These are phyloP conservation scores for Ceratocystis destructans DNA, from an alignment of 2,329 filamentous ascomycete species.

Conservation along the genomic window DNA sequence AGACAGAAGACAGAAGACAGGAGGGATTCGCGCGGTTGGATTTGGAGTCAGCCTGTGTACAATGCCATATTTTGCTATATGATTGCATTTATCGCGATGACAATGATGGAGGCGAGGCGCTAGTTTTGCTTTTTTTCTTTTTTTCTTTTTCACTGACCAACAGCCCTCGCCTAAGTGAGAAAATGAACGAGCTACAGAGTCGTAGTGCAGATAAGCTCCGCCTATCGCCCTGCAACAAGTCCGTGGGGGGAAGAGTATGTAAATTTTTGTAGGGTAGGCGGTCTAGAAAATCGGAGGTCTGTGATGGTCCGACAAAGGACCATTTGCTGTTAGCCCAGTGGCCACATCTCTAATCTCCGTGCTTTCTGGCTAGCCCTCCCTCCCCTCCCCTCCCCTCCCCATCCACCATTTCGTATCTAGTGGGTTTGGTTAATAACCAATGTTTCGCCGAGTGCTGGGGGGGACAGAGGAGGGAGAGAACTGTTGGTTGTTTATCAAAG, in stretches of 20 bases:
- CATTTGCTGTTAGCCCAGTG: neutral
- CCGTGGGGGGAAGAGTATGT: neutral
- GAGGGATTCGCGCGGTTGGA: neutral
- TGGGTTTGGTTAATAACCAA: neutral
- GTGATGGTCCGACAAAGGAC: neutral
- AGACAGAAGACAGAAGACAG: neutral
- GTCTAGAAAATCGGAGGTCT: neutral
- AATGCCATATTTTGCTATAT: too few species aligned
- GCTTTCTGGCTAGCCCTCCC: neutral
- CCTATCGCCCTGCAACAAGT: neutral
- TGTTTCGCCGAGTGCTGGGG: neutral
- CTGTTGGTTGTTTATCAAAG: neutral
- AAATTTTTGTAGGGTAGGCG: neutral
- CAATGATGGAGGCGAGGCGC: neutral
- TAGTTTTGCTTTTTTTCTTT: neutral
- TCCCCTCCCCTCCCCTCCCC: neutral
- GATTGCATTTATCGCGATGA: neutral
- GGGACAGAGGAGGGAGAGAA: neutral
- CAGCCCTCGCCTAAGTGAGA: too few species aligned
- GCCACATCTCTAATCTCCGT: neutral
- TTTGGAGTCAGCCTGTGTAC: neutral
- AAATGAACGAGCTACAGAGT: neutral
- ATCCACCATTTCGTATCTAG: neutral
- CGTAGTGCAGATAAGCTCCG: neutral
- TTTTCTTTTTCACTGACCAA: neutral